Conservation (phyloP, 1,284 basidiomycete species). For the Uromyces viciae-fabae region DNA sequence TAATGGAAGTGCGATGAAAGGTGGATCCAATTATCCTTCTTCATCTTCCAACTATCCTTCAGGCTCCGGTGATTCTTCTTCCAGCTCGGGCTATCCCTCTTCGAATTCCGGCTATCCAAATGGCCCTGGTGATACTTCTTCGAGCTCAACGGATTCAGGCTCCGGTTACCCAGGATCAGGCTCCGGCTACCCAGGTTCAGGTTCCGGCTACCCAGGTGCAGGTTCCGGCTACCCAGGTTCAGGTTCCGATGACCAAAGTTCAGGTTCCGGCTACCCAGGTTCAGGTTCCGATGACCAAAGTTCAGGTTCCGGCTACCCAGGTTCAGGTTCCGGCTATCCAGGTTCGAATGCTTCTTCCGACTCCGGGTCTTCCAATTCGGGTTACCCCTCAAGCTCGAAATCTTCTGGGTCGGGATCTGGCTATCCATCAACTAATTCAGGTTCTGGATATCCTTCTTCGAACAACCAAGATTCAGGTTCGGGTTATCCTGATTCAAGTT, state of each 20-base stretch:
- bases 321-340: background rate
- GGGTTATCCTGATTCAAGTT: background rate
- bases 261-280: too few species aligned
- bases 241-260: too few species aligned
- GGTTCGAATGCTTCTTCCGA: background rate
- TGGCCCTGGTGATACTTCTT: background rate
- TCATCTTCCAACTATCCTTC: slow-evolving; percentile 1
- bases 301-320: background rate
- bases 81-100: background rate
- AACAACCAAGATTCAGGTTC: background rate
- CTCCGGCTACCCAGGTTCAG: background rate
- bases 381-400: background rate
- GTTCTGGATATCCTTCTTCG: slow-evolving; percentile 6
- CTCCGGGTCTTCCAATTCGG: background rate
- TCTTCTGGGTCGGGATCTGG: background rate
- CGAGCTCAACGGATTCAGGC: background rate
- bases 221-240: background rate
- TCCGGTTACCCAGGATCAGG: background rate
- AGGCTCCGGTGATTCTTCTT: background rate
- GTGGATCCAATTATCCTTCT: background rate
- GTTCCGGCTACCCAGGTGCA: background rate
- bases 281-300: background rate
- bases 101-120: background rate
- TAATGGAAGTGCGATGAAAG: slow-evolving; percentile 12
- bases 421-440: background rate